Base-by-base conservation (phyloP, 106 monocot species). In the Dactylorhiza incarnata region DNA sequence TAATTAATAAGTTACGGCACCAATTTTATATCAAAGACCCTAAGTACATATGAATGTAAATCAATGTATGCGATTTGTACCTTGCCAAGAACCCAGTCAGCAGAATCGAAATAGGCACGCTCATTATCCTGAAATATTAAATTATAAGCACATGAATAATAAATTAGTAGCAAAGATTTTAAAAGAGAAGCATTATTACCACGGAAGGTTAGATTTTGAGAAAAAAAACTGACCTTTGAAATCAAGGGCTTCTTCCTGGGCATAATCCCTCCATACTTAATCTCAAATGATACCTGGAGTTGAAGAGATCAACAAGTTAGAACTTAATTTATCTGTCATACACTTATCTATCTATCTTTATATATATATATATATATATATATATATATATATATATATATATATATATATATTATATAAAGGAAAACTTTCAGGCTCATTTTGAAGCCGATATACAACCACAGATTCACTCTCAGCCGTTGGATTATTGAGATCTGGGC, bases 211-310 rank as follows among this genome's bases (percentile, higher is more conserved):
- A 9, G 12, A 22, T 13, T 69, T 69, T 26, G 3, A 45, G 17
- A 2, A 68, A 5, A 44, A 68, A 37, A 44, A 26, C 75, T 66
- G 53, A 91, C 95, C 88, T 91, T 93, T 50, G 96, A 89, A 53
- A 96, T 96, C 77, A 96, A 74, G 26, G 93, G 91, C 79, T 91
- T 97, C 82, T 89, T 87, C 80, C 88, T 97, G 8, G 93, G 91
- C 75, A 78, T 78, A 74, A 94, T 91, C 26, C 91, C 96, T 78
- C 91, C 96, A 78, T 94, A 97, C 56, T 89, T 92, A 37, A 79
- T 91, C 68, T 81, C 80, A 23, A 83, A 0, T 45, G 82, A 78
- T 43, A 15, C 91, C 91, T 88, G 71, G 10, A 82, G 77, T 80
- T 49, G n/a, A n/a, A n/a, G n/a, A n/a, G n/a, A n/a, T n/a, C n/a